Conservation (phyloP, 768 basidiomycete genomes). For the Calocybe cyanea region DNA sequence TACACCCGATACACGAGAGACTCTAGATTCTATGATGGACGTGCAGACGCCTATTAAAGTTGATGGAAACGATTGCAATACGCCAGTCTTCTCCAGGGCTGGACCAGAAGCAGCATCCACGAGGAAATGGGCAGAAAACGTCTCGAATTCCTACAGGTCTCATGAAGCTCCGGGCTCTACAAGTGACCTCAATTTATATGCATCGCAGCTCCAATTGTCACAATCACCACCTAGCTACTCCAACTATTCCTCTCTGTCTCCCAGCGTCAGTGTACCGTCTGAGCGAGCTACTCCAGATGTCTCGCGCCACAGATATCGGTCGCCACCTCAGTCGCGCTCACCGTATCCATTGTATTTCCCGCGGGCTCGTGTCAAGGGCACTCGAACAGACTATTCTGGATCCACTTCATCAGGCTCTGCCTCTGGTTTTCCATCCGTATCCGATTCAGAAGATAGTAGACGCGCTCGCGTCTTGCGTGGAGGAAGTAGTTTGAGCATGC, state of each 20-base stretch:
- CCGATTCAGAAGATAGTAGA: constrained; percentile 12
- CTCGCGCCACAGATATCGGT: no score
- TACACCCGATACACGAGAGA: neutral
- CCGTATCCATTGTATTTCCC: no score
- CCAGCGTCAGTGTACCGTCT: no score
- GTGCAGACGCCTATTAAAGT: constrained; percentile 21
- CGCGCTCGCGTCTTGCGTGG: neutral
- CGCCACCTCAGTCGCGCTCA: no score
- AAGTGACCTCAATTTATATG: neutral
- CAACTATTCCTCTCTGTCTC: no score
- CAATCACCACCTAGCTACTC: neutral
- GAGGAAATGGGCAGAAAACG: constrained; percentile 44
- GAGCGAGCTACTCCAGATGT: no score
- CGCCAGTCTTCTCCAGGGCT: neutral
- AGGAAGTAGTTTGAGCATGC: neutral
- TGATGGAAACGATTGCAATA: constrained; percentile 13
- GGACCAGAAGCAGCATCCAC: constrained; percentile 22
- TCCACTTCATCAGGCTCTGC: constrained; percentile 4
- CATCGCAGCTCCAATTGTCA: neutral
- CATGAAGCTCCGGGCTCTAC: neutral
- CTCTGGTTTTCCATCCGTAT: constrained; percentile 11
- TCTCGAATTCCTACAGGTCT: constrained; percentile 26
- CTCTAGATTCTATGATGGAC: constrained; percentile 2
- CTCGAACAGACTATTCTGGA: neutral
- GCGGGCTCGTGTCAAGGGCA: no score